These are phyloP conservation scores for Monsonia emarginata DNA, from an alignment of 441 rosid genomes.

Conservation along the genomic window DNA sequence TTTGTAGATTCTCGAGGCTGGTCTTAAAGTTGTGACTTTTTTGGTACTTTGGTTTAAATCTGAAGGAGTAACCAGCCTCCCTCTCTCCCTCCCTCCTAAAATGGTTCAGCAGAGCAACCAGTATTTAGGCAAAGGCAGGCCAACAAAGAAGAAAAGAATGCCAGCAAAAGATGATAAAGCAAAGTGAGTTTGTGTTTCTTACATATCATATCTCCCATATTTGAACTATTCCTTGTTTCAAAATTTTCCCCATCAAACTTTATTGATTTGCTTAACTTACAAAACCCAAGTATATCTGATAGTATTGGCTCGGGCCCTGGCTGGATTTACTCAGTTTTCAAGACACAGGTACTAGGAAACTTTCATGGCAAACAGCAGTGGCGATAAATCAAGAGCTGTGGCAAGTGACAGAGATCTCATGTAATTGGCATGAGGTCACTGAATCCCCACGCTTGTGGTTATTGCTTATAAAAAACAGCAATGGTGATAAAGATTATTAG, in stretches of 20 bases:
- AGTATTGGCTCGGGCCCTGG: neutral
- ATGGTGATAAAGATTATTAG: too few relatives aligned
- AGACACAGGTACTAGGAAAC: too few relatives aligned
- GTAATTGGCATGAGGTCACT: too few relatives aligned
- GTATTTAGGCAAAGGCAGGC: neutral
- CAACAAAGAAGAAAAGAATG: constrained; percentile 25
- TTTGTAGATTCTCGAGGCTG: constrained; percentile 34
- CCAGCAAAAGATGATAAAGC: constrained; percentile 24
- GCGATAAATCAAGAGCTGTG: too few relatives aligned
- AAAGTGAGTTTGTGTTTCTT: constrained; percentile 9
- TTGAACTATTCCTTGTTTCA: constrained; percentile 14
- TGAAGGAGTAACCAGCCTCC: neutral
- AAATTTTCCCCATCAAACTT: neutral
- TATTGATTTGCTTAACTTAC: neutral
- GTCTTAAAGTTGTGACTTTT: constrained; percentile 30
- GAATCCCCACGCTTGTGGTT: too few relatives aligned
- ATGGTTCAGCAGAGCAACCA: constrained; percentile 4
- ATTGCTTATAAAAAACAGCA: too few relatives aligned
- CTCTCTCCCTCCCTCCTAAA: constrained; percentile 8
- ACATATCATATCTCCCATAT: constrained; percentile 12
- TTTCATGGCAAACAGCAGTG: neutral
- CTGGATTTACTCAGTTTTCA: too few relatives aligned
- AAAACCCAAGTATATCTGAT: constrained; percentile 1
- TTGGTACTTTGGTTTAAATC: constrained; percentile 18
- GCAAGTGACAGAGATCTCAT: too few relatives aligned